phyloP scores from a whole-genome alignment of 371 early-diverging fungal genomes.

The Lichtheimia corymbifera region DNA sequence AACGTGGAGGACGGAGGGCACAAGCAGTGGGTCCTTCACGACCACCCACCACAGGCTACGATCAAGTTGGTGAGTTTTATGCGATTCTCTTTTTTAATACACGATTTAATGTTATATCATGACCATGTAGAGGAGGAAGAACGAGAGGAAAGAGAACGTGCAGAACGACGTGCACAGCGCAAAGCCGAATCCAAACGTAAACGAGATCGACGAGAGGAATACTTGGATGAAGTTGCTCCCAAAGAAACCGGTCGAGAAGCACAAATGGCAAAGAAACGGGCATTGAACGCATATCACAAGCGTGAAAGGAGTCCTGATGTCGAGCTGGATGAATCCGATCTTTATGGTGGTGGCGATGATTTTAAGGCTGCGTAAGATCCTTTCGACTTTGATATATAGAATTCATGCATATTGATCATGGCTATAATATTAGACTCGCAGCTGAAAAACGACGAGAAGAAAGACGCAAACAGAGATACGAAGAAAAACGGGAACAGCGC shows the following conservation, averaged over 20 bases:
- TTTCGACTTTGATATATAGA: not conserved
- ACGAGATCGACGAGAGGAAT: constrained; percentile 59
- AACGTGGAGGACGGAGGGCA: constrained; percentile 27
- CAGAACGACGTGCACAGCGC: constrained; percentile 24
- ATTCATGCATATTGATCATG: not conserved
- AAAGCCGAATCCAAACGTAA: constrained; percentile 53
- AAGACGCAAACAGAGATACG: constrained; percentile 43
- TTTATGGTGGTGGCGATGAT: constrained; percentile 75
- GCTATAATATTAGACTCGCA: constrained; percentile 32
- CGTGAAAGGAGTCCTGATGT: constrained; percentile 75
- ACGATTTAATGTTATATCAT: too few relatives aligned
- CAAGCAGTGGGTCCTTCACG: constrained; percentile 38
- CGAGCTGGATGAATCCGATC: constrained; percentile 71
- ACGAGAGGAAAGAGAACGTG: constrained; percentile 49
- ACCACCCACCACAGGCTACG: constrained; percentile 25
- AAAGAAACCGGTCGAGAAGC: constrained; percentile 82
- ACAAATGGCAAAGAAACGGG: constrained; percentile 64
- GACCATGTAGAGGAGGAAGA: constrained; percentile 53
- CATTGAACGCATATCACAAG: constrained; percentile 64
- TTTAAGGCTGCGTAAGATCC: constrained; percentile 43
- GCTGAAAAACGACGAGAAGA: constrained; percentile 50
- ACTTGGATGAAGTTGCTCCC: constrained; percentile 82
- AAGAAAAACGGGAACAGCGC: constrained; percentile 37
- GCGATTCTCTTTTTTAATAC: not conserved
- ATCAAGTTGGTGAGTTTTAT: constrained; percentile 13